Percentiles rank a stretch among this genome's conserved stretches.
Conservation (phyloP, 169 alveolate species). For the Plasmodium fragile region DNA sequence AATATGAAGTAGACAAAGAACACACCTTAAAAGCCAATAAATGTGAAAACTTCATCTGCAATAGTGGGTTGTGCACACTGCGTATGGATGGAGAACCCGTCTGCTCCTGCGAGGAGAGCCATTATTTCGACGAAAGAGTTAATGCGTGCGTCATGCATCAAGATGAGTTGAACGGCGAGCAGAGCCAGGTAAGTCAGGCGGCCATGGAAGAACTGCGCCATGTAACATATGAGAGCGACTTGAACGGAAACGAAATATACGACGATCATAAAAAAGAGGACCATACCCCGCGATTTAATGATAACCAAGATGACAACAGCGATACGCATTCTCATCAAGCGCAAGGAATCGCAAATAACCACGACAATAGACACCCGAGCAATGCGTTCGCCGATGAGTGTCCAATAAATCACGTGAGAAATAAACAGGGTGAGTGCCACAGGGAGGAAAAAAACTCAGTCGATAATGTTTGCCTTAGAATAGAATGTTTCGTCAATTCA, state of each 20-base stretch:
- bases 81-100: constrained; percentile 48
- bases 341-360: background rate
- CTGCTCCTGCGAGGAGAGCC: constrained; percentile 59
- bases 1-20: constrained; percentile 11
- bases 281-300: background rate
- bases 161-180: background rate
- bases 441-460: background rate
- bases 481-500: constrained; percentile 36
- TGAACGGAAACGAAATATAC: background rate
- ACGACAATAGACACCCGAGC: background rate
- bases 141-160: constrained; percentile 42
- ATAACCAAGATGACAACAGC: background rate
- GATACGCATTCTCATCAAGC: background rate
- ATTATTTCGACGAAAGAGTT: constrained; percentile 34
- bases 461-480: constrained; percentile 35
- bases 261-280: background rate
- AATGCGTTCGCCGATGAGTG: background rate
- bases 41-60: constrained; percentile 49
- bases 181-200: background rate
- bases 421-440: constrained; percentile 2
- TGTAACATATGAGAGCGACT: background rate
- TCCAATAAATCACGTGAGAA: constrained; percentile 11
- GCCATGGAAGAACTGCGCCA: background rate
- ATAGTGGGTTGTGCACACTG: constrained; percentile 29
- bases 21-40: background rate